phyloP scores from a whole-genome alignment of 495 filamentous ascomycete species.

The Tuber umbilicatum region DNA sequence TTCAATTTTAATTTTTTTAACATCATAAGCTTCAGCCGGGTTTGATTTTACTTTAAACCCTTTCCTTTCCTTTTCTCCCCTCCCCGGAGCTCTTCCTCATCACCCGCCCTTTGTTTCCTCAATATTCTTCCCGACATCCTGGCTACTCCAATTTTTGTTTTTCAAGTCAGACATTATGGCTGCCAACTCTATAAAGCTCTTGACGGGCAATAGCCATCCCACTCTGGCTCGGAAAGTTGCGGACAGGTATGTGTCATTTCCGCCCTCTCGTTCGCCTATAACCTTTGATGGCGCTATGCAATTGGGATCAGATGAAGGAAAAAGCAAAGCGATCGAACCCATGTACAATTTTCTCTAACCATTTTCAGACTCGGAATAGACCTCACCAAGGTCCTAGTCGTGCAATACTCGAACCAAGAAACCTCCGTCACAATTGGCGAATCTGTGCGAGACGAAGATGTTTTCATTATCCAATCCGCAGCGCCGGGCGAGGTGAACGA shows the following conservation, averaged over 20 bases:
- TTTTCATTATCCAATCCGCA: constrained; percentile 95
- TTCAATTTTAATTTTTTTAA: background rate
- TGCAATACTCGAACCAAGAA: constrained; percentile 97
- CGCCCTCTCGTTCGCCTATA: background rate
- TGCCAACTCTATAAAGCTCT: constrained; percentile 84
- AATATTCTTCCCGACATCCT: background rate
- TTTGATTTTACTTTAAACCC: background rate
- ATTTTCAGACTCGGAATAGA: constrained; percentile 76
- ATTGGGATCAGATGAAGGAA: background rate
- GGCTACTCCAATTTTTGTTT: background rate
- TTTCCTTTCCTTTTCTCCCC: constrained; percentile 3
- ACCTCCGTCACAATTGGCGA: constrained; percentile 96
- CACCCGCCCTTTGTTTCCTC: background rate
- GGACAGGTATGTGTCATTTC: constrained; percentile 60
- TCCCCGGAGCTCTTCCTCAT: constrained; percentile 3
- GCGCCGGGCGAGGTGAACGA: constrained; percentile 96
- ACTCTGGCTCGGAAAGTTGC: constrained; percentile 82
- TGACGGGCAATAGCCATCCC: constrained; percentile 94
- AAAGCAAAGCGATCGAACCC: background rate
- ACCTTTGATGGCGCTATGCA: background rate
- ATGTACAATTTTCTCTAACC: background rate
- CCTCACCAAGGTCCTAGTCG: constrained; percentile 81
- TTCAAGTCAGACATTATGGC: constrained; percentile 40
- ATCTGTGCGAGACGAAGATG: constrained; percentile 94
- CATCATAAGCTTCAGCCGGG: background rate